Evolutionary conservation across 441 rosid genomes (phyloP).

Genomic region (Gossypium trilobum): DNA sequence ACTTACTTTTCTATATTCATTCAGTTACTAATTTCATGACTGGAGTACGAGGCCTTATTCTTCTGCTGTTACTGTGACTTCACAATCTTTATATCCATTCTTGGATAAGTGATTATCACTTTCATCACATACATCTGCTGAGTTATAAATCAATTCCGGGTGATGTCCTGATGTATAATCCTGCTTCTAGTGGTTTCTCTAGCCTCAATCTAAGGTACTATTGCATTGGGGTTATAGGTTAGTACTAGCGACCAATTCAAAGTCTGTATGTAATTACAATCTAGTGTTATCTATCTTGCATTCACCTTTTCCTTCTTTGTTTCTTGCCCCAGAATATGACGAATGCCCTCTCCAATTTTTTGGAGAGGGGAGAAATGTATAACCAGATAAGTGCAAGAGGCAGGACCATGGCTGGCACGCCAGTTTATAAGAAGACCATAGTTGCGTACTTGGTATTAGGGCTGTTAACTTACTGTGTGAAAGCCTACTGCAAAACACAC

Average conservation of each 20-base stretch:
- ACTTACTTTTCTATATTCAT: slow-evolving; percentile 7
- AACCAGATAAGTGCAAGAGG: neutral
- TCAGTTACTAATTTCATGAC: slow-evolving; percentile 13
- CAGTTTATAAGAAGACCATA: neutral
- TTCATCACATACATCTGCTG: slow-evolving; percentile 11
- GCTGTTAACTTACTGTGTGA: neutral
- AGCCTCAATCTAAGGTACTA: slow-evolving; percentile 5
- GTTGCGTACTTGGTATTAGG: slow-evolving; percentile 2
- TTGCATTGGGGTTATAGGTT: slow-evolving; percentile 9
- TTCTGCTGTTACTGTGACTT: slow-evolving; percentile 6
- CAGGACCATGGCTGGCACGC: neutral
- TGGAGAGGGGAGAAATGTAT: neutral
- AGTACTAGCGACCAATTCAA: neutral
- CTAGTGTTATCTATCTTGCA: slow-evolving; percentile 9
- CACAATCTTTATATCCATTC: slow-evolving; percentile 9
- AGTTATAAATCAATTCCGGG: slow-evolving; percentile 15
- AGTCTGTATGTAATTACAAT: slow-evolving; percentile 8
- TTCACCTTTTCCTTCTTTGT: slow-evolving; percentile 15
- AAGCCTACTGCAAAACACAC: neutral
- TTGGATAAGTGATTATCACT: slow-evolving; percentile 7
- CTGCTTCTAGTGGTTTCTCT: slow-evolving; percentile 12
- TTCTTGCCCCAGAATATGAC: slow-evolving; percentile 20
- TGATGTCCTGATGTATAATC: slow-evolving; percentile 15
- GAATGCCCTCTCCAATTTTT: neutral
- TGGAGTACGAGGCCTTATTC: slow-evolving; percentile 14